Percentiles rank a stretch among this genome's conserved stretches.
These are phyloP conservation scores for Alternaria angustiovoidea DNA, from an alignment of 2,329 filamentous ascomycete genomes.

Conservation along the genomic window DNA sequence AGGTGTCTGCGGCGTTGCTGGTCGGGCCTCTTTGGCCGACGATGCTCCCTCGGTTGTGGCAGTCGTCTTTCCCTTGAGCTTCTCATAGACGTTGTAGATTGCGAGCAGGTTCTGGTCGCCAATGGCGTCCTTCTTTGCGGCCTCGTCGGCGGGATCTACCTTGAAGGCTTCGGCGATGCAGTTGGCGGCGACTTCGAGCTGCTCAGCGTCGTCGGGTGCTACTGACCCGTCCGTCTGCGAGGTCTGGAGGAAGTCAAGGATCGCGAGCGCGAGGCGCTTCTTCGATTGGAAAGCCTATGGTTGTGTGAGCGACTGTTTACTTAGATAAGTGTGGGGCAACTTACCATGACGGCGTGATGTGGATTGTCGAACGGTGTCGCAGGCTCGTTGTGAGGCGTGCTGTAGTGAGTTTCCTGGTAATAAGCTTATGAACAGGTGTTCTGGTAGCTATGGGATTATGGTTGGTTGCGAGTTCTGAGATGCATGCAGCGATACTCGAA, in stretches of 20 bases:
- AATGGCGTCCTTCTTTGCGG: constrained; percentile 77
- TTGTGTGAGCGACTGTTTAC: constrained; percentile 27
- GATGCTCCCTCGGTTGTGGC: constrained; percentile 55
- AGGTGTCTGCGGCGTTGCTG: constrained; percentile 50
- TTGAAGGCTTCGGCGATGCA: constrained; percentile 97
- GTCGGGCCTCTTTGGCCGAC: constrained; percentile 53
- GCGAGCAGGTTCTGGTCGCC: constrained; percentile 86
- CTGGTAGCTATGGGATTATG: constrained; percentile 1
- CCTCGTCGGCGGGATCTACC: constrained; percentile 81
- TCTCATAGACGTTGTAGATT: constrained; percentile 97
- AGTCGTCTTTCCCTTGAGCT: constrained; percentile 75
- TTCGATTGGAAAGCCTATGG: constrained; percentile 60
- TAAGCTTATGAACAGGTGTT: constrained; percentile 7
- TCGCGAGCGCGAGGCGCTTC: constrained; percentile 94
- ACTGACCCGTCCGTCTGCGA: constrained; percentile 90
- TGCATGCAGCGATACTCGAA: constrained; percentile 30
- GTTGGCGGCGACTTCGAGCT: constrained; percentile 90
- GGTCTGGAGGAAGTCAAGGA: constrained; percentile 91
- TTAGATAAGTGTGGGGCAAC: constrained; percentile 25
- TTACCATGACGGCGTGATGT: constrained; percentile 41
- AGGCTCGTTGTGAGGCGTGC: background rate
- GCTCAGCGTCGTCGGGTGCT: constrained; percentile 86
- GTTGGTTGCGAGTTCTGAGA: constrained; percentile 15
- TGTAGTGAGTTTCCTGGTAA: background rate
- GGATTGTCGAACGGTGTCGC: constrained; percentile 4